Conservation (phyloP, 306 rosid species). For the Quercus bicolor region DNA sequence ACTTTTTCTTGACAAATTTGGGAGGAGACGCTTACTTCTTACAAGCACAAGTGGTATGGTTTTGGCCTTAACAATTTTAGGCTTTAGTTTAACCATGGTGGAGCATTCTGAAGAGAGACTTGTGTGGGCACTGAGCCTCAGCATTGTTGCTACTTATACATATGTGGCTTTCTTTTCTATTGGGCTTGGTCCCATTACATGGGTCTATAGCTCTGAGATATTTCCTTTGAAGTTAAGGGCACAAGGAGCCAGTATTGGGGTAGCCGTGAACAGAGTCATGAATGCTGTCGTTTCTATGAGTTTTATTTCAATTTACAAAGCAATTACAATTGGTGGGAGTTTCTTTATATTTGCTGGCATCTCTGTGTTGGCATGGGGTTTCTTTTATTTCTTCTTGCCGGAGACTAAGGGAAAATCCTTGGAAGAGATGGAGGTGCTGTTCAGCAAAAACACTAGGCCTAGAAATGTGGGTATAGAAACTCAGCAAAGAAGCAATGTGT, state of each 20-base stretch:
- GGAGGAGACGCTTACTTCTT: conserved; percentile 55
- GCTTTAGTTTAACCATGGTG: conserved; percentile 56
- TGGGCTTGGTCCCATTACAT: conserved; percentile 77
- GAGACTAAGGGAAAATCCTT: conserved; percentile 73
- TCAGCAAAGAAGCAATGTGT: neutral
- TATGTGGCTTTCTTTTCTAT: conserved; percentile 59
- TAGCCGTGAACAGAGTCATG: conserved; percentile 66
- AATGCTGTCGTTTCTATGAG: conserved; percentile 69
- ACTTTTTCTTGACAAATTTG: conserved; percentile 54
- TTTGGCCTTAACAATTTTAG: conserved; percentile 37
- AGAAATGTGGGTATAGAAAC: neutral
- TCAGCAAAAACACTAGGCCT: conserved; percentile 22
- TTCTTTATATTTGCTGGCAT: conserved; percentile 78
- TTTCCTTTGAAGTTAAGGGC: conserved; percentile 78
- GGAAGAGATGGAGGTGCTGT: conserved; percentile 76
- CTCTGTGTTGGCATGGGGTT: conserved; percentile 56
- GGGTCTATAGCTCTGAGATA: conserved; percentile 81
- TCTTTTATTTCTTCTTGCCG: conserved; percentile 63
- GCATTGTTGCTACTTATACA: conserved; percentile 44
- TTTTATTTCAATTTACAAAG: conserved; percentile 62
- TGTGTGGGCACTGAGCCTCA: conserved; percentile 52
- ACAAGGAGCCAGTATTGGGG: conserved; percentile 62
- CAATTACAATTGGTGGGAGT: conserved; percentile 72
- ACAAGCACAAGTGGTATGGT: conserved; percentile 59
- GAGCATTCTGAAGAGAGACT: conserved; percentile 30